phyloP scores from a whole-genome alignment of 1,284 basidiomycete genomes.

The Austroboletus niveus region DNA sequence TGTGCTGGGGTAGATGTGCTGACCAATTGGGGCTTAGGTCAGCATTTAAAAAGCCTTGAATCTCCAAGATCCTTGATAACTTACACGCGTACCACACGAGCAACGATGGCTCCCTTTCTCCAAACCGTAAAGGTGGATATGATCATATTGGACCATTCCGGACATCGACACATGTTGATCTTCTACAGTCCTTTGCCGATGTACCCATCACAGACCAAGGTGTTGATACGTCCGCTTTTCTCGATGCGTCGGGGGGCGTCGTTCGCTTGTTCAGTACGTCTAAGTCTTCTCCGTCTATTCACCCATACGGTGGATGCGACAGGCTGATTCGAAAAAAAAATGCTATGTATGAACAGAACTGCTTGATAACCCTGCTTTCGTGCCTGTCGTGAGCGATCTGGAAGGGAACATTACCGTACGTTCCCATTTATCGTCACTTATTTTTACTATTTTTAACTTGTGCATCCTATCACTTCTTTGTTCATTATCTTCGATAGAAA shows the following conservation, averaged over 20 bases:
- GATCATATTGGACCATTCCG: no score
- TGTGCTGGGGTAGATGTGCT: no score
- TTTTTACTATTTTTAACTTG: neutral
- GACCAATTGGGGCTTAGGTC: no score
- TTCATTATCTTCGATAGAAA: conserved; percentile 60
- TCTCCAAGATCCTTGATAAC: no score
- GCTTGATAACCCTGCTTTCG: conserved; percentile 85
- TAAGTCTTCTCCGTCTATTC: neutral
- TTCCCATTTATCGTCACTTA: neutral
- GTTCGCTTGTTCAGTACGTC: conserved; percentile 87
- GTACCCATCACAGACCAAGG: conserved; percentile 86
- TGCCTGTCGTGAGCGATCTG: conserved; percentile 84
- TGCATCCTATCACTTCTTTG: neutral
- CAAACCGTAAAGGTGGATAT: conserved; percentile 70
- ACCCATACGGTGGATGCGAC: no score
- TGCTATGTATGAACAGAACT: conserved; percentile 56
- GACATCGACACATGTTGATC: neutral
- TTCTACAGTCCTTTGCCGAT: conserved; percentile 79
- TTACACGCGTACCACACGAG: no score
- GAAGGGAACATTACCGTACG: conserved; percentile 87
- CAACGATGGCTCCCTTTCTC: conserved; percentile 81
- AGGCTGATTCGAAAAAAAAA: no score
- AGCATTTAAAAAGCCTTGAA: no score
- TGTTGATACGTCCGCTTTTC: conserved; percentile 85
- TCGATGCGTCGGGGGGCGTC: conserved; percentile 88